phyloP scores from a whole-genome alignment of 805 yeast species.

The Suhomyces prunicola region DNA sequence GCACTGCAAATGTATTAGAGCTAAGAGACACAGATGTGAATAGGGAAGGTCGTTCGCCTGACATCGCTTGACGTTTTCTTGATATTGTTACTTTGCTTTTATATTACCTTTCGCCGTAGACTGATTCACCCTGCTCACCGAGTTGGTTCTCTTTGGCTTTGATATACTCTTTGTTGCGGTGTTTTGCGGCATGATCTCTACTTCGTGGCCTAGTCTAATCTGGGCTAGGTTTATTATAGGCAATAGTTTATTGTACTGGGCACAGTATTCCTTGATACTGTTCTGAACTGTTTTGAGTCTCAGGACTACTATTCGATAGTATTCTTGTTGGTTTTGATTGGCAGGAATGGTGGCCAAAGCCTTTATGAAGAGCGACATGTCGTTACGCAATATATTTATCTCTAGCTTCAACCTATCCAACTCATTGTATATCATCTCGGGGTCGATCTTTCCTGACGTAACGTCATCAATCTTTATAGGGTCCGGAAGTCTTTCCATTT shows the following conservation, averaged over 20 bases:
- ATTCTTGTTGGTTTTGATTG: constrained; percentile 34
- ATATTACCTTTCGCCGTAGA: background rate
- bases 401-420: constrained; percentile 42
- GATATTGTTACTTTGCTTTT: background rate
- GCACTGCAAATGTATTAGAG: background rate
- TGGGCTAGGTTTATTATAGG: constrained; percentile 53
- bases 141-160: constrained; percentile 2
- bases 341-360: constrained; percentile 35
- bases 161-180: background rate
- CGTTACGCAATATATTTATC: constrained; percentile 39
- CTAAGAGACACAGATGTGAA: too few relatives aligned
- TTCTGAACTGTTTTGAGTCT: constrained; percentile 35
- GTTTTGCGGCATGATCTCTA: constrained; percentile 39
- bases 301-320: constrained; percentile 34
- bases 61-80: background rate
- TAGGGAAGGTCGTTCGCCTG: too few relatives aligned
- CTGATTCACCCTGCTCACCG: background rate
- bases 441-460: constrained; percentile 40
- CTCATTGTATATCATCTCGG: constrained; percentile 42
- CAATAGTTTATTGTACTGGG: constrained; percentile 42
- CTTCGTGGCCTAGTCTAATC: constrained; percentile 48
- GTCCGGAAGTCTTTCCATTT: constrained; percentile 24
- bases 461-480: constrained; percentile 41
- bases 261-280: constrained; percentile 42
- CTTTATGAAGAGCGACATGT: constrained; percentile 36